Conservation (phyloP, 148 eudicot genomes). For the Chenopodium berlandieri region DNA sequence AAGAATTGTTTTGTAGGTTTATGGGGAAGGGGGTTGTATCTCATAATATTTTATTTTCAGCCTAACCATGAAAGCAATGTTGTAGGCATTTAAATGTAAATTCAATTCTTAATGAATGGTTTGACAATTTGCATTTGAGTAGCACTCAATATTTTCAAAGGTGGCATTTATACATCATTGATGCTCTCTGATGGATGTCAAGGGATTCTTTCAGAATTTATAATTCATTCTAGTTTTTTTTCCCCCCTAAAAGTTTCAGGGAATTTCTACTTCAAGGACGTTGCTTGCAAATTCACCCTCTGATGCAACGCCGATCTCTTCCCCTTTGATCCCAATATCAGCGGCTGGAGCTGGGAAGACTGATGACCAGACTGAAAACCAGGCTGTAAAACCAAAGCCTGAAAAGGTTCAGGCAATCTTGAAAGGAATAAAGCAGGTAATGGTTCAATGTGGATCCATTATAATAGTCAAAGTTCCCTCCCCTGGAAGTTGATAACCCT, state of each 20-base stretch:
- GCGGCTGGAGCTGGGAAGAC: conserved; percentile 46
- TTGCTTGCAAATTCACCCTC: conserved; percentile 57
- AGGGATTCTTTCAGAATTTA: neutral
- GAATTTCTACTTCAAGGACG: conserved; percentile 58
- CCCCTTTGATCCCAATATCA: conserved; percentile 71
- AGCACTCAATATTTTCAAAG: neutral
- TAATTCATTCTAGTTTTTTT: neutral
- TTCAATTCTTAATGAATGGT: neutral
- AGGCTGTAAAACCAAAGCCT: conserved; percentile 66
- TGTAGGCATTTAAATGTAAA: neutral
- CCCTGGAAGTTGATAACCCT: neutral
- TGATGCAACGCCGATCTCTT: conserved; percentile 58
- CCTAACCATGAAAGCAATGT: too few species aligned
- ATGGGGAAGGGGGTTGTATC: too few species aligned
- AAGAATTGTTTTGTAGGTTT: too few species aligned
- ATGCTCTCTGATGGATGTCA: neutral
- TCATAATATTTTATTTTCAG: too few species aligned
- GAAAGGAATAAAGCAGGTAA: conserved; percentile 79
- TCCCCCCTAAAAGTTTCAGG: conserved; percentile 32
- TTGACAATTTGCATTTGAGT: neutral
- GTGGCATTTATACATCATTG: neutral
- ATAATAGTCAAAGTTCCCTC: neutral
- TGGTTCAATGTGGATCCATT: neutral
- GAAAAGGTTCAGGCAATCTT: conserved; percentile 75
- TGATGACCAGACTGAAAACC: conserved; percentile 51